phyloP scores from a whole-genome alignment of 257 asterid species.

The Gentiana dahurica region DNA sequence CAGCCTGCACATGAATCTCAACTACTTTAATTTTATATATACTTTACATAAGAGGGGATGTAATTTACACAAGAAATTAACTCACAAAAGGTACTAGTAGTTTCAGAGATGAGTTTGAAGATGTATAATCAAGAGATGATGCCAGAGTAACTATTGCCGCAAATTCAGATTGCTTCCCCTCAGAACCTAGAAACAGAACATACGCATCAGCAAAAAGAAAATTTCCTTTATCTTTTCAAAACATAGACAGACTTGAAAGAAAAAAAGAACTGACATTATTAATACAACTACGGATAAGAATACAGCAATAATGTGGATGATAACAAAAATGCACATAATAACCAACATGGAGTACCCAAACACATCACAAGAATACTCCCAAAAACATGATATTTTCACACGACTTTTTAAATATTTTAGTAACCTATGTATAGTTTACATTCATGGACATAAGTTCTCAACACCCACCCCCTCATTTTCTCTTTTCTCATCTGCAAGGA shows the following conservation, averaged over 20 bases:
- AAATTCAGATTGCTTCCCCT: constrained; percentile 74
- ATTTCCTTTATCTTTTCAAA: no score
- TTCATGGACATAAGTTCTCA: no score
- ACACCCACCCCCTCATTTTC: no score
- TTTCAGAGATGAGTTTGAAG: constrained; percentile 78
- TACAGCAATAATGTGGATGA: background rate
- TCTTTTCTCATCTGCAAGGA: no score
- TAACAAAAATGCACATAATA: background rate
- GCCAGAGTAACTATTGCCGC: constrained; percentile 86
- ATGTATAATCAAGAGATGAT: constrained; percentile 84
- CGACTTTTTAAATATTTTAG: no score
- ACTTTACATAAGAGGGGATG: constrained; percentile 2
- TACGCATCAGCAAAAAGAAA: background rate
- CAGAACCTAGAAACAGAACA: constrained; percentile 33
- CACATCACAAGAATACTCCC: no score
- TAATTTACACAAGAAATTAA: constrained; percentile 9
- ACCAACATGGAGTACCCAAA: no score
- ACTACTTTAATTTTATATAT: background rate
- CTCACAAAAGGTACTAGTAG: constrained; percentile 84
- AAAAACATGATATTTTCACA: no score
- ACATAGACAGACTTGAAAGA: background rate
- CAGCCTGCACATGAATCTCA: constrained; percentile 50
- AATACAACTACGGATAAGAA: background rate
- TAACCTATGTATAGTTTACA: no score
- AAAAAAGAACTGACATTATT: background rate